These are phyloP conservation scores for Penicillium sp. DNA, from an alignment of 2,329 filamentous ascomycete genomes.

Conservation along the genomic window DNA sequence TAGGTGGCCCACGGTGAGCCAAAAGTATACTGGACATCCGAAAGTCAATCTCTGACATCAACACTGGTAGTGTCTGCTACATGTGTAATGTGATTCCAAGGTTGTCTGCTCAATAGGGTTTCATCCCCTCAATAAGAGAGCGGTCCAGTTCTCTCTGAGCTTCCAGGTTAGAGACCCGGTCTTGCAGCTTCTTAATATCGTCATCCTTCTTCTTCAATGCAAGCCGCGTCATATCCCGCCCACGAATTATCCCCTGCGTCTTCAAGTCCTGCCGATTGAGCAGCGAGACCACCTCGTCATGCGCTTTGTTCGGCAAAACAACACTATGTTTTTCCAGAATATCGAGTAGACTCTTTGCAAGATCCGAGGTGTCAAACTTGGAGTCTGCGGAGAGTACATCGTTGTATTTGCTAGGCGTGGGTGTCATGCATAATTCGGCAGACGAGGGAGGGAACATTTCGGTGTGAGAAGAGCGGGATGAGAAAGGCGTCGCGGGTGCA, in stretches of 20 bases:
- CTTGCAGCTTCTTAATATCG: slow-evolving; percentile 63
- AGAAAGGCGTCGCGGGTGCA: slow-evolving; percentile 14
- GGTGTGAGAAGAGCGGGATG: slow-evolving; percentile 7
- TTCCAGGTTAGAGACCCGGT: slow-evolving; percentile 60
- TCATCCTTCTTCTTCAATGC: slow-evolving; percentile 64
- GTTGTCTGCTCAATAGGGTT: background rate
- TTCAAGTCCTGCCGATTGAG: slow-evolving; percentile 58
- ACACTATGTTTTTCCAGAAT: slow-evolving; percentile 38
- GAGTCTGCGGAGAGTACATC: slow-evolving; percentile 27
- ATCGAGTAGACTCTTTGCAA: slow-evolving; percentile 27
- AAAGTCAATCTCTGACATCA: background rate
- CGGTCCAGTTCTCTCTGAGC: slow-evolving; percentile 55
- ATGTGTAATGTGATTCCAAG: background rate
- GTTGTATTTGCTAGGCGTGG: slow-evolving; percentile 33
- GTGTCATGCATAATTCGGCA: slow-evolving; percentile 31
- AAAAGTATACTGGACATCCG: background rate
- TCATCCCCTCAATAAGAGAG: slow-evolving; percentile 37
- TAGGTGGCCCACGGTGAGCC: background rate
- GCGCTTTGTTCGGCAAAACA: slow-evolving; percentile 33
- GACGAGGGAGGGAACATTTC: slow-evolving; percentile 22
- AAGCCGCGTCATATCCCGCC: slow-evolving; percentile 64
- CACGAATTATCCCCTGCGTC: slow-evolving; percentile 60
- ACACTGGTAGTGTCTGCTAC: background rate
- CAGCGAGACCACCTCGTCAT: slow-evolving; percentile 39
- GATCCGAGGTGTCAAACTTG: slow-evolving; percentile 18